Base-by-base conservation (phyloP, 306 rosid genomes). In the Sphenostylis stenocarpa region DNA sequence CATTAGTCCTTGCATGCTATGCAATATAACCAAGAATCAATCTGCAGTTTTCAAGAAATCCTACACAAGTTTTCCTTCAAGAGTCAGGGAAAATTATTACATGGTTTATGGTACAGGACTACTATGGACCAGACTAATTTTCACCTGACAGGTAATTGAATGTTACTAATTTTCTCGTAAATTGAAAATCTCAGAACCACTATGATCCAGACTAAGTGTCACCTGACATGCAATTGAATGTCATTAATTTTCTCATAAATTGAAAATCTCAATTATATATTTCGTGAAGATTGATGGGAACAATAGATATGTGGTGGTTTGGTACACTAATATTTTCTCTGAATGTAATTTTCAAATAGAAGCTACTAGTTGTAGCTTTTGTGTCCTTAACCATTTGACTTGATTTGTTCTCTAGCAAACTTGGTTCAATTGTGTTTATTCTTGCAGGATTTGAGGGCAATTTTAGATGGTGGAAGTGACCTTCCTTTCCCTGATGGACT, bases 401-500 rank as follows among this genome's bases (percentile, higher is more conserved):
- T 57, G 10, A 57, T 26, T 14, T 14, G 10, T 26, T 57, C 36
- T 0, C 11, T 13, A 2, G 34, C 34, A 12, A 24, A 56, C 17
- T 3, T 23, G 63, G 12, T 56, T 24, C 34, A 31, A 10, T 57
- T 72, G 23, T 57, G 10, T 66, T 73, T 12, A 29, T 29, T 75
- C 29, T 65, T 70, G 41, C 77, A 93, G 98, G 98, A 91, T 84
- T 82, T 93, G 86, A 89, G 75, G 81, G 90, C 91, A 4, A 91
- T 87, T 75, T 86, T 93, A 78, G 98, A 93, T 47, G 65, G 86
- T 74, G 98, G 98, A 41, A 82, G 81, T 56, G 87, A 83, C 77
- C 96, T 93, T 84, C 97, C 98, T 16, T 87, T 87, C 74, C 96
- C 97, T 1, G 97, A 93, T 28, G 98, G 97, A 6, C 88, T 93